Evolutionary conservation across 208 protist genomes (phyloP).

Genomic region (Trypanosoma melophagium): DNA sequence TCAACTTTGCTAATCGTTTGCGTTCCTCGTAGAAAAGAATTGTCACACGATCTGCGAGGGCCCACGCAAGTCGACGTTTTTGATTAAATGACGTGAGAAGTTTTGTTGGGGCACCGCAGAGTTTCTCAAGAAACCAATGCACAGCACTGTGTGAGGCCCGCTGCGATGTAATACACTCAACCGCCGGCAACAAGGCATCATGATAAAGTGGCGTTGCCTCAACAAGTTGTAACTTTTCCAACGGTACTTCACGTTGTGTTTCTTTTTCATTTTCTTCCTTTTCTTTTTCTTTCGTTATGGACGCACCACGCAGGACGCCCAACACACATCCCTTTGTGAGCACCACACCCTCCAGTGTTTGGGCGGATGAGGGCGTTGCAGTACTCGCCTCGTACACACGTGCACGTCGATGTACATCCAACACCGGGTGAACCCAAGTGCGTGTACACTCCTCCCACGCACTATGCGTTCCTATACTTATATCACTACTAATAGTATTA

Average conservation of each 20-base stretch:
- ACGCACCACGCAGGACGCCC: not conserved
- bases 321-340: slow-evolving; percentile 7
- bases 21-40: slow-evolving; percentile 21
- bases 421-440: slow-evolving; percentile 33
- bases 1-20: slow-evolving; percentile 1
- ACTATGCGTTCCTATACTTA: not conserved
- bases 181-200: slow-evolving; percentile 34
- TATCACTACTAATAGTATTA: too few species aligned
- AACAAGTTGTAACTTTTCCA: slow-evolving; percentile 25
- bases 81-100: slow-evolving; percentile 23
- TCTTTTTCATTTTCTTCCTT: not conserved
- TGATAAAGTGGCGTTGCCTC: slow-evolving; percentile 28
- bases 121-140: slow-evolving; percentile 38
- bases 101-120: slow-evolving; percentile 35
- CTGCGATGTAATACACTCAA: slow-evolving; percentile 38
- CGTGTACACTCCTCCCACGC: not conserved
- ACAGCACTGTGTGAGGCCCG: slow-evolving; percentile 36
- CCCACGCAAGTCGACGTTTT: slow-evolving; percentile 17
- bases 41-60: slow-evolving; percentile 5
- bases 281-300: too few species aligned
- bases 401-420: slow-evolving; percentile 35
- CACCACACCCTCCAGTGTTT: slow-evolving; percentile 13
- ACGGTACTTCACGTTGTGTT: slow-evolving; percentile 6
- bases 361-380: not conserved
- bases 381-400: not conserved